Percentiles rank a stretch among this genome's conserved stretches.
These are phyloP conservation scores for Tricladium varicosporioides DNA, from an alignment of 2,329 filamentous ascomycete genomes.

Conservation along the genomic window DNA sequence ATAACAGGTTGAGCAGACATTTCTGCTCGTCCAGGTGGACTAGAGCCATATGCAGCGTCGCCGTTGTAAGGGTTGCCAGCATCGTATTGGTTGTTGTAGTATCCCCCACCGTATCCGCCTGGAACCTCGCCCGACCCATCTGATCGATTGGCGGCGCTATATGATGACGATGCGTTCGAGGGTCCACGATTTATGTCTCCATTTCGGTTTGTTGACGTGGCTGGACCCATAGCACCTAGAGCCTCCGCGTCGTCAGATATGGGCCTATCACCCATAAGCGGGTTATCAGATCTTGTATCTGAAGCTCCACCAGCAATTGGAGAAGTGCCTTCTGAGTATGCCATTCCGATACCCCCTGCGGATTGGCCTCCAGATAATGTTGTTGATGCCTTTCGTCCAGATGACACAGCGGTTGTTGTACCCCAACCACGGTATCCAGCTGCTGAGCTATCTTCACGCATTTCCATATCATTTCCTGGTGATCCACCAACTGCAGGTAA, in stretches of 20 bases:
- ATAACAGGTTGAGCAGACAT: conserved; percentile 72
- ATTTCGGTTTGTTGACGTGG: conserved; percentile 61
- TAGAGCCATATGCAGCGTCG: conserved; percentile 34
- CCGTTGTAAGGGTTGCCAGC: conserved; percentile 55
- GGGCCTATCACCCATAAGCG: conserved; percentile 53
- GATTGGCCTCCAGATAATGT: conserved; percentile 74
- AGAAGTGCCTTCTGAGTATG: conserved; percentile 73
- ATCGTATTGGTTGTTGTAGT: conserved; percentile 60
- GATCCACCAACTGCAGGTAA: conserved; percentile 53
- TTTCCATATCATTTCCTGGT: conserved; percentile 57
- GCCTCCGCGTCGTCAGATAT: conserved; percentile 71
- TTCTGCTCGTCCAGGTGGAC: conserved; percentile 40
- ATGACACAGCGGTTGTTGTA: conserved; percentile 68
- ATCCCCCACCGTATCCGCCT: conserved; percentile 43
- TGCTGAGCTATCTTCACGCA: conserved; percentile 71
- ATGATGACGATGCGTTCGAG: conserved; percentile 94
- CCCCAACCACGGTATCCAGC: conserved; percentile 92
- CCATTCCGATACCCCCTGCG: conserved; percentile 52
- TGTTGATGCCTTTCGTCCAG: conserved; percentile 81
- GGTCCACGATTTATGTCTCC: conserved; percentile 80
- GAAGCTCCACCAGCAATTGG: conserved; percentile 64
- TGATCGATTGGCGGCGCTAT: conserved; percentile 78
- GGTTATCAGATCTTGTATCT: conserved; percentile 69
- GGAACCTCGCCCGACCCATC: conserved; percentile 57
- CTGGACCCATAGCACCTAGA: conserved; percentile 77